phyloP scores from a whole-genome alignment of 2,329 filamentous ascomycete species.

The Fusarium torreyae region DNA sequence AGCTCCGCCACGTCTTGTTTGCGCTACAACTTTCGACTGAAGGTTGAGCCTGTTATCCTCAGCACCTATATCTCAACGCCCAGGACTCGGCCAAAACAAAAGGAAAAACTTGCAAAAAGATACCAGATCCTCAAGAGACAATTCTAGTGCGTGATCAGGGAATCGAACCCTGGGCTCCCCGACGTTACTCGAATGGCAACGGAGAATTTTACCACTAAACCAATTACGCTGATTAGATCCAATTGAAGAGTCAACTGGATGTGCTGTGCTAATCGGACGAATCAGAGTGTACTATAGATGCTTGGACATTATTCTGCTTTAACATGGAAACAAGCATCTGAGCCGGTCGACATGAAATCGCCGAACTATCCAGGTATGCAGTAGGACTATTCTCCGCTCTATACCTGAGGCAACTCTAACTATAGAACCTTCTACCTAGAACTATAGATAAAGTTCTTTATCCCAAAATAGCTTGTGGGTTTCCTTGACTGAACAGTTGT shows the following conservation, averaged over 20 bases:
- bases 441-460: too few species aligned
- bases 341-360: too few species aligned
- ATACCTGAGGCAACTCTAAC: too few species aligned
- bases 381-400: too few species aligned
- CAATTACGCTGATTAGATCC: conserved; percentile 15
- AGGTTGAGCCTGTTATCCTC: neutral
- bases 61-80: neutral
- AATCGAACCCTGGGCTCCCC: conserved; percentile 19
- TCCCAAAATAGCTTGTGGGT: too few species aligned
- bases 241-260: neutral
- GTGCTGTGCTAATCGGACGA: neutral
- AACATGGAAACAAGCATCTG: too few species aligned
- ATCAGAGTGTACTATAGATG: accelerated
- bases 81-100: neutral
- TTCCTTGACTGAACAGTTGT: too few species aligned
- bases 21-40: too few species aligned
- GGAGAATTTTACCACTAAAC: conserved; percentile 31
- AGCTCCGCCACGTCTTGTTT: too few species aligned
- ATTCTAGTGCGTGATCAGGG: conserved; percentile 4
- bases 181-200: conserved; percentile 22
- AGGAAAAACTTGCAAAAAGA: neutral
- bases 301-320: too few species aligned
- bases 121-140: neutral
- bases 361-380: too few species aligned
- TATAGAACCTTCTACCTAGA: too few species aligned